Evolutionary conservation across 2,329 filamentous ascomycete genomes (phyloP), one percentile per base, ranked within the genome.

Genomic region (Colletotrichum sp.): DNA sequence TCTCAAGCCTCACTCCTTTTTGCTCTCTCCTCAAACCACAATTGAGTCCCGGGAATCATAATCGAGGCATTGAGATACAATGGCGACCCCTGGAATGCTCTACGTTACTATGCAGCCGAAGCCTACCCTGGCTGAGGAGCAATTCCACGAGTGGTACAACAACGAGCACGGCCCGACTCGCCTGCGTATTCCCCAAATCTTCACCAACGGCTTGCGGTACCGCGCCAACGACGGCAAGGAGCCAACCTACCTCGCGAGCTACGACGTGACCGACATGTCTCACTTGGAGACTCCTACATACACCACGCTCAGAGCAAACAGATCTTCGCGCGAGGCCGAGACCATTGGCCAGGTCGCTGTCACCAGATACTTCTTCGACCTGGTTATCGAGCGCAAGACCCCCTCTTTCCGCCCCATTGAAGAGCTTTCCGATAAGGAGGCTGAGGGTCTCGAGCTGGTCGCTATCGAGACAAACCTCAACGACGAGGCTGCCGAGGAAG

Each of bases 141-240:
- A 95, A 81, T 98, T 98, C 86, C 94, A 98, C 85, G 95, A 98
- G 83, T 96, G 95, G 95, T 98, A 98, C 88, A 96, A 98, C 87
- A 97, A 96, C 84, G 95, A 98, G 87, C 95, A 98, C 86, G 95
- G 95, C 70, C 95, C 95, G 21, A 91, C 93, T 18, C 93, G 95
- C 64, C 90, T 98, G 8, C 93, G 95, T 65, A 87, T 98, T 16
- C 92, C 94, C 6, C 92, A 94, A 80, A 92, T 96, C 82, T 92
- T 92, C 82, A 83, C 86, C 79, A 97, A 95, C 83, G 95, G 95
- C 75, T 93, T 97, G 80, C 93, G 95, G 59, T 98, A 96, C 86
- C 90, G 89, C 30, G 93, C 94, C 10, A 90, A 87, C 18, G 94
- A 96, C 82, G 86, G 87, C 66, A 78, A 85, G 78, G 82, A 88